Evolutionary conservation across 2,329 filamentous ascomycete genomes (phyloP), one percentile per base, ranked within the genome.

Genomic region (Colletotrichum sublineola): DNA sequence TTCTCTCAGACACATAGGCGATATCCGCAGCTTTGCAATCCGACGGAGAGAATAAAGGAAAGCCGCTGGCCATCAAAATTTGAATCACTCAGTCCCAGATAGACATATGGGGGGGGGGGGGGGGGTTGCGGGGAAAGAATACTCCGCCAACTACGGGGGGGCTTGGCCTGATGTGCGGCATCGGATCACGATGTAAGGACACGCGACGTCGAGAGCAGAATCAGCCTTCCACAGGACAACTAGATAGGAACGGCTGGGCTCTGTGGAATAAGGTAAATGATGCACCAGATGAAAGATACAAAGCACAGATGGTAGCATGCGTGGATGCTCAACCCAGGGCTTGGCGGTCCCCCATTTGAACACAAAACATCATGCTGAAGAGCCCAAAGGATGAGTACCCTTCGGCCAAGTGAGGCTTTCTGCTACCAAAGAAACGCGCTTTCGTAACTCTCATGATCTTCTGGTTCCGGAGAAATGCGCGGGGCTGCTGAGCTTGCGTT

Each of bases 401-500:
- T 8, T 36, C n/a, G 9, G 20, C n/a, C 46, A 48, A 12, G 14
- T 15, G 12, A 31, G n/a, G 15, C 2, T 29, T 15, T 7, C 18
- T 53, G 18, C 29, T 56, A 71, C 63, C 56, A 71, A 50, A 71
- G 38, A 36, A 67, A 71, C 8, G 56, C 63, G 18, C 24, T 56
- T 29, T 71, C 68, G 3, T 61, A 71, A 8, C n/a, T 50, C 12
- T 52, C 60, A 14, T 5, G 2, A 0, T 29, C 55, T 9, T 40
- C n/a, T 3, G 55, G 5, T 9, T 24, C 18, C 7, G 12, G 6
- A 24, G 20, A 20, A 57, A 15, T 9, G n/a, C 14, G 12, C 36
- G 33, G 2, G 36, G 36, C 20, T 24, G 33, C 20, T 3, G 20
- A 36, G 31, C 11, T 24, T 38, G 11, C 53, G 11, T 24, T 3